Evolutionary conservation across 2,329 filamentous ascomycete genomes (phyloP).

Genomic region (Colletotrichum brevisporum): DNA sequence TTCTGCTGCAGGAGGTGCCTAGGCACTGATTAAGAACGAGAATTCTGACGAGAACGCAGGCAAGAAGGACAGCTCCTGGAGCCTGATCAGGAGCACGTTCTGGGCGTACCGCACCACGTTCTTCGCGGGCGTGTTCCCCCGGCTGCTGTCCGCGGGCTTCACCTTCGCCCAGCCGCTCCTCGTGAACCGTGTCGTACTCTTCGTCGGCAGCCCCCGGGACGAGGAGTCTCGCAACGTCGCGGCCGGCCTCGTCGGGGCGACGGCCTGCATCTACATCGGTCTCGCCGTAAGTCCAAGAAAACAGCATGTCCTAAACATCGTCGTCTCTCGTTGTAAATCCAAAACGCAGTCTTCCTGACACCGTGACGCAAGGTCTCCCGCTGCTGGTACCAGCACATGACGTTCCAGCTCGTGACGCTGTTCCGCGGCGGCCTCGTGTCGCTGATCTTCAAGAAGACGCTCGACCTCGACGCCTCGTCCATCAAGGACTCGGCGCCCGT

Average conservation of each 20-base stretch:
- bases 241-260: conserved; percentile 58
- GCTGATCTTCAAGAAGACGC: conserved; percentile 64
- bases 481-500: conserved; percentile 55
- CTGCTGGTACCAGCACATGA: conserved; percentile 51
- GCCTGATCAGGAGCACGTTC: conserved; percentile 47
- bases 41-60: conserved; percentile 30
- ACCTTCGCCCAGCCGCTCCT: conserved; percentile 62
- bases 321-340: no score
- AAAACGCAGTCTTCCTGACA: no score
- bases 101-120: conserved; percentile 49
- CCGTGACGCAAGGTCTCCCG: conserved; percentile 16
- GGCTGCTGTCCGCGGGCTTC: conserved; percentile 56
- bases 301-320: no score
- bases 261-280: conserved; percentile 57
- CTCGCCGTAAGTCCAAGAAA: conserved; percentile 51
- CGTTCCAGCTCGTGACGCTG: conserved; percentile 54
- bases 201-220: conserved; percentile 47
- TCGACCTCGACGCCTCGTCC: conserved; percentile 48
- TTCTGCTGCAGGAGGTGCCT: background rate
- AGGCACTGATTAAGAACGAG: no score
- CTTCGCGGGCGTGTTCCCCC: conserved; percentile 51
- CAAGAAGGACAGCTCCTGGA: conserved; percentile 41
- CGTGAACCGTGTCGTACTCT: conserved; percentile 52
- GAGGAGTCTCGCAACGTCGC: conserved; percentile 47
- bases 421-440: conserved; percentile 54